Evolutionary conservation across 2,329 filamentous ascomycete species (phyloP).

Genomic region (Arachnomyces sp.): DNA sequence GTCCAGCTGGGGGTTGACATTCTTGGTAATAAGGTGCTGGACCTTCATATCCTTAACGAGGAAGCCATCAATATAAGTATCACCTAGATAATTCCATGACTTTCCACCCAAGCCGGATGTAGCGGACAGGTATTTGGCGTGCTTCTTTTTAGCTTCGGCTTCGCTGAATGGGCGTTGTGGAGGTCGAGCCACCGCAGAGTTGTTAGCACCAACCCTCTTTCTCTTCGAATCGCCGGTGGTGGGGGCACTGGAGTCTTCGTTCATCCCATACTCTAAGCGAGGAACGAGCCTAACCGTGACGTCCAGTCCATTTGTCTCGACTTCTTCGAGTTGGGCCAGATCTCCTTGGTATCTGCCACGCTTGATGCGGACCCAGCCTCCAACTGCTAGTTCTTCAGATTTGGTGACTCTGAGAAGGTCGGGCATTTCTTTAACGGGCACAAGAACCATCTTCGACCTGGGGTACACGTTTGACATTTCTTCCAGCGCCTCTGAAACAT

Average conservation of each 20-base stretch:
- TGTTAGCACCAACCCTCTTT: constrained; percentile 55
- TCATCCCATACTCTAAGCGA: constrained; percentile 80
- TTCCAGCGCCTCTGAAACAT: constrained; percentile 74
- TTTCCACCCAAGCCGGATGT: constrained; percentile 51
- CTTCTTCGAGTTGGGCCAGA: constrained; percentile 82
- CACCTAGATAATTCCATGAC: constrained; percentile 74
- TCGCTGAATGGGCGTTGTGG: constrained; percentile 91
- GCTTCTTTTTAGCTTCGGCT: constrained; percentile 79
- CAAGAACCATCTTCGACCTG: constrained; percentile 73
- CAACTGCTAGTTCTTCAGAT: constrained; percentile 72
- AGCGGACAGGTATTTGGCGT: constrained; percentile 54
- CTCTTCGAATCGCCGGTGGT: constrained; percentile 57
- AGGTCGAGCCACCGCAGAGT: constrained; percentile 57
- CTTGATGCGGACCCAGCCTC: constrained; percentile 84
- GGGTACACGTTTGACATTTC: constrained; percentile 85
- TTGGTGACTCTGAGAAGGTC: constrained; percentile 87
- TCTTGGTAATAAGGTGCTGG: constrained; percentile 71
- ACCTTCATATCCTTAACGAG: constrained; percentile 90
- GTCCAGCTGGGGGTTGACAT: constrained; percentile 87
- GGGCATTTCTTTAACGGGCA: constrained; percentile 95
- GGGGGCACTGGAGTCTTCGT: constrained; percentile 61
- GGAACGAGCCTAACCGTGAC: constrained; percentile 82
- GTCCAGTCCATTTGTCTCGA: constrained; percentile 86
- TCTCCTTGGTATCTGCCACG: constrained; percentile 78
- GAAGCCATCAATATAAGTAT: constrained; percentile 89